Conservation (phyloP, 345 rosid species). For the Brassica nigra region DNA sequence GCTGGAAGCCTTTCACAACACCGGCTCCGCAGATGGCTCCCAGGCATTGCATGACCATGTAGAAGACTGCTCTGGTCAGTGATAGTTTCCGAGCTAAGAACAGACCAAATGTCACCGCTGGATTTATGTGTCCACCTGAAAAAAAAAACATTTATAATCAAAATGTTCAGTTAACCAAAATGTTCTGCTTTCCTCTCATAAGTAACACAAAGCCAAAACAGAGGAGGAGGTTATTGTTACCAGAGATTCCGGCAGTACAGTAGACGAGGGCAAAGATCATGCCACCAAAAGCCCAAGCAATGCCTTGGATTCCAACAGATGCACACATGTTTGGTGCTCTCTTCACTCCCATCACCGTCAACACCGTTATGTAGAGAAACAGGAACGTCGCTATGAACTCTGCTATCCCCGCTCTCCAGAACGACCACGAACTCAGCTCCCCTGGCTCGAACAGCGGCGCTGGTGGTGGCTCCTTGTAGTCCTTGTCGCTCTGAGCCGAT, state of each 20-base stretch:
- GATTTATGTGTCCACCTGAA: slow-evolving; percentile 56
- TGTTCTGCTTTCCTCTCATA: too few species aligned
- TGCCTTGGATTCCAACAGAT: slow-evolving; percentile 51
- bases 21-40: slow-evolving; percentile 53
- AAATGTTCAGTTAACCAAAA: too few species aligned
- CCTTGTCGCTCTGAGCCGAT: slow-evolving; percentile 46
- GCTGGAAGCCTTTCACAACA: slow-evolving; percentile 51
- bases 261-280: slow-evolving; percentile 56
- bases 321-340: slow-evolving; percentile 47
- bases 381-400: slow-evolving; percentile 47
- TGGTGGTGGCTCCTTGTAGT: slow-evolving; percentile 54
- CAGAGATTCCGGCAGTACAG: slow-evolving; percentile 55
- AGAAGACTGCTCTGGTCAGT: slow-evolving; percentile 43
- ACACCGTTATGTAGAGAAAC: slow-evolving; percentile 40
- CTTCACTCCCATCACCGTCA: slow-evolving; percentile 51
- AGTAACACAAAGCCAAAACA: background rate
- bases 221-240: background rate
- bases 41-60: slow-evolving; percentile 49
- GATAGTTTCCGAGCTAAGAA: slow-evolving; percentile 46
- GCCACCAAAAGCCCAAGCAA: slow-evolving; percentile 57
- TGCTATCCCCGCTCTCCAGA: slow-evolving; percentile 45
- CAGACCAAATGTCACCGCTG: slow-evolving; percentile 47
- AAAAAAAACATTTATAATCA: too few species aligned
- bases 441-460: slow-evolving; percentile 51
- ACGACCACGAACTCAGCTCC: slow-evolving; percentile 48